Evolutionary conservation across 2,329 filamentous ascomycete genomes (phyloP).

Genomic region (Stagonosporopsis tanaceti): DNA sequence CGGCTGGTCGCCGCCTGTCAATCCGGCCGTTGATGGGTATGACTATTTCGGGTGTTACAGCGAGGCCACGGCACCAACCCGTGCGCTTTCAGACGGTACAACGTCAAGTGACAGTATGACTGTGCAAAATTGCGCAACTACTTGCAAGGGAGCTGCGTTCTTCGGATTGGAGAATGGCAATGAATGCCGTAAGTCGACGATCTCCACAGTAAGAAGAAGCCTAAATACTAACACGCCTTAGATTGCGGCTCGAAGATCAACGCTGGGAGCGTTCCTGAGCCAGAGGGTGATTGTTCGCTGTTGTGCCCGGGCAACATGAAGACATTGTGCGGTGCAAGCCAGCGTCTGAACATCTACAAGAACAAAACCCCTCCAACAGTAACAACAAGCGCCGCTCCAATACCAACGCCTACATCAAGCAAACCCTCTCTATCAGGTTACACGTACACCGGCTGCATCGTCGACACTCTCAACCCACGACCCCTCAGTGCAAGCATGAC

Average conservation of each 20-base stretch:
- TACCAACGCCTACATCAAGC: slow-evolving; percentile 14
- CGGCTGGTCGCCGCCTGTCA: slow-evolving; percentile 40
- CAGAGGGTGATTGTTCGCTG: slow-evolving; percentile 28
- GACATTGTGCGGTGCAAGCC: slow-evolving; percentile 33
- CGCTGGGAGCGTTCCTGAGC: slow-evolving; percentile 18
- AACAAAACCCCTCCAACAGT: slow-evolving; percentile 16
- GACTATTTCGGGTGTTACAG: slow-evolving; percentile 53
- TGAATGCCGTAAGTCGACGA: slow-evolving; percentile 27
- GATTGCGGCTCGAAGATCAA: slow-evolving; percentile 34
- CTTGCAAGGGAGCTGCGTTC: slow-evolving; percentile 37
- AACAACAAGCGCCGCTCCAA: slow-evolving; percentile 6
- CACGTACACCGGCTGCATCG: slow-evolving; percentile 32
- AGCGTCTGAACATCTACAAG: slow-evolving; percentile 34
- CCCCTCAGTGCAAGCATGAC: slow-evolving; percentile 23
- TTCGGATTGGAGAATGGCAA: slow-evolving; percentile 48
- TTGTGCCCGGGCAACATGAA: slow-evolving; percentile 28
- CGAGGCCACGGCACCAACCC: slow-evolving; percentile 35
- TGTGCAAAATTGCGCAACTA: slow-evolving; percentile 49
- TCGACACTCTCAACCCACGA: slow-evolving; percentile 24
- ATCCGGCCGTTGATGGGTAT: slow-evolving; percentile 31
- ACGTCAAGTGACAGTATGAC: slow-evolving; percentile 43
- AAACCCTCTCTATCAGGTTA: slow-evolving; percentile 27
- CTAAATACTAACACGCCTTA: not conserved
- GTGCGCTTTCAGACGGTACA: slow-evolving; percentile 43
- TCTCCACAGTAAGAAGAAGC: not conserved